Evolutionary conservation across 2,329 filamentous ascomycete genomes (phyloP), one percentile per base, ranked within the genome.

Genomic region (Cercospora nicotianae): DNA sequence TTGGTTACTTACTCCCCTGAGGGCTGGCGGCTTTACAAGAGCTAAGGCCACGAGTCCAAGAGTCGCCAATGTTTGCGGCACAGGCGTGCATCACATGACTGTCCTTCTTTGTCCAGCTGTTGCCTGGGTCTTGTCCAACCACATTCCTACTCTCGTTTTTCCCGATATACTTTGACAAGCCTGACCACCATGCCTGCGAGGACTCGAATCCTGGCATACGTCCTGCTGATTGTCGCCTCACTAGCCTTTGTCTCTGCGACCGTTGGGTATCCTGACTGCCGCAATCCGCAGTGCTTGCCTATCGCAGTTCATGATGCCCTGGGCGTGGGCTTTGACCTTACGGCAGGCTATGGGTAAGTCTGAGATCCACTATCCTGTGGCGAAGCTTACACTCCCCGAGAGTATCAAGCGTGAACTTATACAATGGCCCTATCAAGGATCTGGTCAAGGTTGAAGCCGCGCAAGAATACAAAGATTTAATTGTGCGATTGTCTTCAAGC

Each of bases 341-440:
- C 55, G 28, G 55, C 55, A 59, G 55, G 31, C n/a, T 59, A 59
- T 33, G 55, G 55, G 55, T 33, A 30, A 59, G 55, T 59, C 12
- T 12, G 5, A 6, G 3, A 36, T n/a, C 13, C 55, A 20, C n/a
- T 23, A 13, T n/a, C n/a, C 30, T 20, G 42, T 13, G 8, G 0
- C 5, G 12, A 59, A 59, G 55, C 55, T 59, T 6, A 59, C 30
- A 33, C 9, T 20, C n/a, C 23, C 2, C 55, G n/a, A 59, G 55
- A 36, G 55, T 59, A 16, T 59, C 28, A 31, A 59, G 55, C 5
- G 33, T 39, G 33, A 39, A 39, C 33, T 2, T 39, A 13, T 39
- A 39, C 33, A 16, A 39, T 18, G 55, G 55, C 9, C n/a, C 55
- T 20, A 59, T n/a, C 55, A 59, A 36, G 28, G 30, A 59, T 31